A percentile compares a stretch with the other conserved stretches of the same genome.
phyloP scores from a whole-genome alignment of 495 filamentous ascomycete species.

The Neurospora sp. region DNA sequence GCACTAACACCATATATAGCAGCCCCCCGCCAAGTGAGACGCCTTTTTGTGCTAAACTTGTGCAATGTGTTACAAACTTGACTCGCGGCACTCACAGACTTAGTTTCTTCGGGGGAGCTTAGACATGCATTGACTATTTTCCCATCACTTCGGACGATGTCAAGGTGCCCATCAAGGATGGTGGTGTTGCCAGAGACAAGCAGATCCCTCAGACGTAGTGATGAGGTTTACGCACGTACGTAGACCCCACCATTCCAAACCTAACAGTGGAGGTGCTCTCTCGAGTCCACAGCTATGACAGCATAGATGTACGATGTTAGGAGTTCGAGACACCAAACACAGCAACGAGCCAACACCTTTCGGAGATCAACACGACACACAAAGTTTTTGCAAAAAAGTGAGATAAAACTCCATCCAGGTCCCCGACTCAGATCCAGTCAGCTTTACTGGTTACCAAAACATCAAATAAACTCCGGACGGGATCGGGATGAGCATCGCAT shows the following conservation, averaged over 20 bases:
- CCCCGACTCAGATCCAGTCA: neutral
- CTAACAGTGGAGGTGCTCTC: neutral
- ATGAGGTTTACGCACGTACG: neutral
- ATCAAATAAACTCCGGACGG: neutral
- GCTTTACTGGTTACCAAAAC: neutral
- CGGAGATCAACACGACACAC: neutral
- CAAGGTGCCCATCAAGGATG: neutral
- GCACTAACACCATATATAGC: neutral
- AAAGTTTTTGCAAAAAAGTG: neutral
- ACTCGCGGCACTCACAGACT: neutral
- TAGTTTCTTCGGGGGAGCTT: neutral
- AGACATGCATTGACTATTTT: neutral
- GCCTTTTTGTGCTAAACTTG: neutral
- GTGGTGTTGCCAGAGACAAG: neutral
- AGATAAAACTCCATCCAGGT: neutral
- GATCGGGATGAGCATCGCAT: neutral
- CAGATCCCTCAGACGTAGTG: neutral
- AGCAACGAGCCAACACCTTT: neutral
- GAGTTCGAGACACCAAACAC: neutral
- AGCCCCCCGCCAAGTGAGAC: neutral
- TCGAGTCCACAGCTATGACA: neutral
- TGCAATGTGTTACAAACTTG: neutral
- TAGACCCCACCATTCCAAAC: neutral
- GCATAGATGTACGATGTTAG: neutral
- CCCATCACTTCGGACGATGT: neutral